Base-by-base conservation (phyloP, 257 asterid genomes). In the Penstemon barbatus region DNA sequence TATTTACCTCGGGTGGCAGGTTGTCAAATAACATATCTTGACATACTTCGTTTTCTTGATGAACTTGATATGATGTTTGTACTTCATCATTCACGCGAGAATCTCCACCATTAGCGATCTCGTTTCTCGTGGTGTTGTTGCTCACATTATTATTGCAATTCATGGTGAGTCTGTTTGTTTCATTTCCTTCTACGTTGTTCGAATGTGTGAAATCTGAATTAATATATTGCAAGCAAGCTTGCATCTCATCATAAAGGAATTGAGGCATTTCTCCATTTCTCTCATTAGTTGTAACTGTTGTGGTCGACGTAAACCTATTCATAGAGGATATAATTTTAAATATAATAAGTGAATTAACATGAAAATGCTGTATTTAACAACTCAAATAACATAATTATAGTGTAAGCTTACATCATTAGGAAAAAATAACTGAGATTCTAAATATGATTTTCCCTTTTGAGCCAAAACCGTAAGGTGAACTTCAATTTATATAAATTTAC, bases 1-100 rank as follows among this genome's bases (percentile, higher is more conserved):
- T 11, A 8, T 60, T 59, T 65, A 81, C 85, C 80, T 76, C 54
- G 0, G 33, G 53, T 18, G 52, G 71, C 54, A 43, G 40, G 43
- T 58, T 45, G 39, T 44, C 46, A 33, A 18, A 58, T 25, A 15
- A 25, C 7, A 60, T 57, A 4, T 54, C 53, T 9, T 41, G 55
- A 7, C 3, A 3, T 18, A 59, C 59, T 19, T 63, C 75, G 39
- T 55, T 8, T 5, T n/a, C 71, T 10, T 68, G 71, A 7, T 43
- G 68, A 46, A 50, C 57, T 36, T 52, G 46, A 63, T 41, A 46
- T 41, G 65, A 44, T 38, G 41, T 63, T 3, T 60, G 46, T 5
- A 73, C 43, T 18, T 61, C 64, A 62, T 52, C 61, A 13, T 0
- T 42, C 8, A 6, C 6, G 58, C 25, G 33, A 19, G 5, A 41